Evolutionary conservation across 805 yeast genomes (phyloP).

Genomic region (Sungouiozyma ichnusensis): DNA sequence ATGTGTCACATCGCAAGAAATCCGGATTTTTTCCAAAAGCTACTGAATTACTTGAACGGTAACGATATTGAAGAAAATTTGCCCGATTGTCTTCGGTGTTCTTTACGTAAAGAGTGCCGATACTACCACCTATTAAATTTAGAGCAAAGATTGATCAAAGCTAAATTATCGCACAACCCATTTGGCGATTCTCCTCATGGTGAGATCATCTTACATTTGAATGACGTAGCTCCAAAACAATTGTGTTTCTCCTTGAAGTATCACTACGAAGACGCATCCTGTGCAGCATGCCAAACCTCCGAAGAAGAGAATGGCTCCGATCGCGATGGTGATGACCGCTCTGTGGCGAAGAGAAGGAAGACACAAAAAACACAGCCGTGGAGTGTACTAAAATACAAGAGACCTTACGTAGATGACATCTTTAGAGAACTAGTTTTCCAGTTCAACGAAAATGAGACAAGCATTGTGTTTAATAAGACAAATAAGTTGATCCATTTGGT

Average conservation of each 20-base stretch:
- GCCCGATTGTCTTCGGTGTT: slow-evolving; percentile 34
- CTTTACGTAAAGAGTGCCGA: slow-evolving; percentile 55
- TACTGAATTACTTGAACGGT: slow-evolving; percentile 48
- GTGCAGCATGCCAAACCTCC: background rate
- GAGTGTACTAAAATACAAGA: slow-evolving; percentile 27
- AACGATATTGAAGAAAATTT: slow-evolving; percentile 40
- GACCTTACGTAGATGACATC: slow-evolving; percentile 35
- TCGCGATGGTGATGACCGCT: slow-evolving; percentile 1
- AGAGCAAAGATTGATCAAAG: slow-evolving; percentile 41
- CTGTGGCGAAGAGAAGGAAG: background rate
- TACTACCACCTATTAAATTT: slow-evolving; percentile 66
- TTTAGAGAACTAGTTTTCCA: slow-evolving; percentile 34
- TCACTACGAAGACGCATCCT: slow-evolving; percentile 2
- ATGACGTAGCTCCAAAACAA: slow-evolving; percentile 34
- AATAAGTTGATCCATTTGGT: slow-evolving; percentile 15
- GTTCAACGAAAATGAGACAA: slow-evolving; percentile 22
- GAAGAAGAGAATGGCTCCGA: background rate
- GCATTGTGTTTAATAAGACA: slow-evolving; percentile 24
- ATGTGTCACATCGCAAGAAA: slow-evolving; percentile 44
- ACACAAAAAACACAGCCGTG: slow-evolving; percentile 3
- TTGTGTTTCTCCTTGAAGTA: slow-evolving; percentile 41
- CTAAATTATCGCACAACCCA: slow-evolving; percentile 5
- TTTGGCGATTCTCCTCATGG: slow-evolving; percentile 20
- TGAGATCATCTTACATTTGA: slow-evolving; percentile 45
- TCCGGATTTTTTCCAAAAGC: slow-evolving; percentile 41